Evolutionary conservation across 2,329 filamentous ascomycete genomes (phyloP), one percentile per base, ranked within the genome.

Genomic region (Chaetomium globosum): DNA sequence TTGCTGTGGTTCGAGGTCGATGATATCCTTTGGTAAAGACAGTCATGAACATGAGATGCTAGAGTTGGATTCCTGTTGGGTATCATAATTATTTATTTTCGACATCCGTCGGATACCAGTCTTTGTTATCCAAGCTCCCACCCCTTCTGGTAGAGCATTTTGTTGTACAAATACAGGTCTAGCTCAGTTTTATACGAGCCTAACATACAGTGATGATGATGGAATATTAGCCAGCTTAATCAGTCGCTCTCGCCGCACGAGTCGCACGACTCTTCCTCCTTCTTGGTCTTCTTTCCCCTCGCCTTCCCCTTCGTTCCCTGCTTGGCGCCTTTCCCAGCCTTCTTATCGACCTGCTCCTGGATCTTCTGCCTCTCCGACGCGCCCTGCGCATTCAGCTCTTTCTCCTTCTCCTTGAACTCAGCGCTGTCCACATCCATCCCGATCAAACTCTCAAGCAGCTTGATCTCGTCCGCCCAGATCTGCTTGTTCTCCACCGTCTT

Each of bases 381-480:
- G 0, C 95, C 95, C 73, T 85, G 81, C 46, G 84, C 86, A 65
- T 89, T 83, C 70, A 98, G 76, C 58, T 86, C 82, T 64, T 77
- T 76, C 69, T 92, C 92, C 60, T 91, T 77, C 13, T 80, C 76
- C 70, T 77, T 80, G 74, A 97, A 97, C 71, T 91, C 88, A 9
- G 88, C 82, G n/a, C 85, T 82, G 43, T 92, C 89, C 0, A 86
- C 75, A 74, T 97, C 90, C 86, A 93, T 92, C 8, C 89, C 94
- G 49, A 97, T 89, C 59, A 99, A 81, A 54, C 87, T 87, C 78
- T 99, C 95, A 5, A 99, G 83, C 69, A 98, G 81, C 80, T 97
- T 97, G 78, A 99, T 98, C 80, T 99, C 95, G 54, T 88, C 84
- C 0, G 93, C 93, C 93, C 94, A 98, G 19, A 97, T 84, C 61